phyloP scores from a whole-genome alignment of 768 basidiomycete genomes.

The Exidia glandulosa region DNA sequence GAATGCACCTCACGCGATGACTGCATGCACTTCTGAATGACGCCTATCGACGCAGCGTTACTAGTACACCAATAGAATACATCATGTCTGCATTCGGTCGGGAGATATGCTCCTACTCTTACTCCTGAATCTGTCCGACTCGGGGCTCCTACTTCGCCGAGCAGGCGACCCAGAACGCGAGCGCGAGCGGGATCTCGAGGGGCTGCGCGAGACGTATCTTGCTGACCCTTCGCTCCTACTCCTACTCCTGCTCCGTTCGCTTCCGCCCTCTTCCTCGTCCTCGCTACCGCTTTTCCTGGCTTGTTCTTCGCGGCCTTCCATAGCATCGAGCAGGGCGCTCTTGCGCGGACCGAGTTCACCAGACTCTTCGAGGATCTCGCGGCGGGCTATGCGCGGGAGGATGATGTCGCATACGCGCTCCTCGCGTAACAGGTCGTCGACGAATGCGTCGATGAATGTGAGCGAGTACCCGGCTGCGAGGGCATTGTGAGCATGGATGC shows the following conservation, averaged over 20 bases:
- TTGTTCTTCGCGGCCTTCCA: conserved; percentile 60
- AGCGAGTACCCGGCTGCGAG: conserved; percentile 69
- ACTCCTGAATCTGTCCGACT: not conserved
- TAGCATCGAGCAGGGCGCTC: conserved; percentile 77
- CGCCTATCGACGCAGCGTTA: too few relatives aligned
- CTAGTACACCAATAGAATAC: too few relatives aligned
- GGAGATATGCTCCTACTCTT: conserved; percentile 36
- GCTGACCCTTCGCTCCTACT: conserved; percentile 18
- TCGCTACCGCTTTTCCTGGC: conserved; percentile 26
- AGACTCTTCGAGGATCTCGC: conserved; percentile 82
- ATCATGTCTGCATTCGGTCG: conserved; percentile 30
- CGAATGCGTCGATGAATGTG: conserved; percentile 86
- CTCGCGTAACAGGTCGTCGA: conserved; percentile 70
- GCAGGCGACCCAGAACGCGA: conserved; percentile 29
- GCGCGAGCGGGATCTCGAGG: conserved; percentile 35
- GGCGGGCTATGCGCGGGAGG: conserved; percentile 77
- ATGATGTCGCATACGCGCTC: conserved; percentile 97
- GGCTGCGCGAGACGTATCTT: conserved; percentile 57
- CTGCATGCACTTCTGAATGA: too few relatives aligned
- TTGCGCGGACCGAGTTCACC: conserved; percentile 79
- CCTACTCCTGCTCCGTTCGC: conserved; percentile 17
- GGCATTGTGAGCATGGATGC: not conserved
- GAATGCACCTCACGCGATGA: too few relatives aligned
- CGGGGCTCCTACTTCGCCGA: conserved; percentile 30
- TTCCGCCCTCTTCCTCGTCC: conserved; percentile 17